A percentile compares a stretch with the other conserved stretches of the same genome.
Conservation (phyloP, 1,284 basidiomycete genomes). For the Malassezia globosa region DNA sequence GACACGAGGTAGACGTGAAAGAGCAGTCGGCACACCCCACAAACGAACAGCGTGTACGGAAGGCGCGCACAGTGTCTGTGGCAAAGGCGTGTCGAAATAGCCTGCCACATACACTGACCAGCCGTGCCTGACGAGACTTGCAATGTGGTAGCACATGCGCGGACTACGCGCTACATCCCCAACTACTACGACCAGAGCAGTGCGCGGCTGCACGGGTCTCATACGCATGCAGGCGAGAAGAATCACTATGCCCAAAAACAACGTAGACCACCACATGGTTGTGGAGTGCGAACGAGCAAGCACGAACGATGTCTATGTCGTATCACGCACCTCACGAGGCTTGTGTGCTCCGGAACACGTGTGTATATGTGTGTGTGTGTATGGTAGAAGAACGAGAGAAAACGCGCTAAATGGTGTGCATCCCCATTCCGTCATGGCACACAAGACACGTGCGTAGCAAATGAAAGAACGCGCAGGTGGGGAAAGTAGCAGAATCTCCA, state of each 20-base stretch:
- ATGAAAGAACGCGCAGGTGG: too few species aligned
- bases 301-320: too few species aligned
- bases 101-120: slow-evolving; percentile 76
- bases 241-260: not conserved
- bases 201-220: not conserved
- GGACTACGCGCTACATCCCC: slow-evolving; percentile 93
- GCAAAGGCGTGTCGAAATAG: slow-evolving; percentile 51
- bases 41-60: slow-evolving; percentile 51
- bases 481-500: too few species aligned
- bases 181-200: slow-evolving; percentile 74
- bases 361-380: too few species aligned
- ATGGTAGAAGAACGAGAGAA: too few species aligned
- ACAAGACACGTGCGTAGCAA: too few species aligned
- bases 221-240: not conserved
- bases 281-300: too few species aligned
- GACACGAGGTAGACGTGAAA: slow-evolving; percentile 53
- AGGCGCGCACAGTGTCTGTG: slow-evolving; percentile 20
- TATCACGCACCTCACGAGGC: too few species aligned
- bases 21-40: slow-evolving; percentile 55
- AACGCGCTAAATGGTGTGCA: too few species aligned
- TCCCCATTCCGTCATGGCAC: too few species aligned
- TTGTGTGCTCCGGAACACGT: too few species aligned
- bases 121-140: slow-evolving; percentile 70
- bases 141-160: slow-evolving; percentile 95
- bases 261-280: too few species aligned